Conservation (phyloP, 805 yeast species). For the Candida alai region DNA sequence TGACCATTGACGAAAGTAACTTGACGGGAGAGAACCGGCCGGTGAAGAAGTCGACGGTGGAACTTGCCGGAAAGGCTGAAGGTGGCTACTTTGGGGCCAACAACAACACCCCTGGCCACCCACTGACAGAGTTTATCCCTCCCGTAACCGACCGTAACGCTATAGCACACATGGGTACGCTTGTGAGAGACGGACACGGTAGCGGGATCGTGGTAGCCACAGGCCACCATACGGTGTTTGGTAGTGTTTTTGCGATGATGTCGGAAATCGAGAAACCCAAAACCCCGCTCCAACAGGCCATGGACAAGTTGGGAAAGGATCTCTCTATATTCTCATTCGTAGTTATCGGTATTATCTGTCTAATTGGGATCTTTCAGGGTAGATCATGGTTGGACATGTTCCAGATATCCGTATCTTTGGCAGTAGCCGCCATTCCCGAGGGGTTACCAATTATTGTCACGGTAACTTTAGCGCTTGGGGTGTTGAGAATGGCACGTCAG, state of each 20-base stretch:
- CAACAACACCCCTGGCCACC: not conserved
- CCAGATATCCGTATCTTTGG: conserved; percentile 93
- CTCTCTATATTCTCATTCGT: conserved; percentile 78
- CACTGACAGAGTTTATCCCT: no score
- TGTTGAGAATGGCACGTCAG: conserved; percentile 90
- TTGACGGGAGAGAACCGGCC: conserved; percentile 95
- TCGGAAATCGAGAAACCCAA: conserved; percentile 92
- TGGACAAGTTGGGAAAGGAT: conserved; percentile 95
- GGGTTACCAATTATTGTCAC: conserved; percentile 98
- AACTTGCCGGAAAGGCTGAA: no score
- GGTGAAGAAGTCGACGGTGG: conserved; percentile 52
- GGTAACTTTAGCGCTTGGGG: conserved; percentile 94
- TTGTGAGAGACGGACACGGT: conserved; percentile 95
- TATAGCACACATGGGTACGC: conserved; percentile 95
- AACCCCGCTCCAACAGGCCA: conserved; percentile 91
- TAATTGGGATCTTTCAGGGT: conserved; percentile 88
- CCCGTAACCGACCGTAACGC: conserved; percentile 68
- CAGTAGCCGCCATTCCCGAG: conserved; percentile 99
- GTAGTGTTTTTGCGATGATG: conserved; percentile 94
- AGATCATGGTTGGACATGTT: conserved; percentile 97
- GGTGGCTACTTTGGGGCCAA: no score
- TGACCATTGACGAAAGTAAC: conserved; percentile 88
- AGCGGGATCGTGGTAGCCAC: conserved; percentile 91
- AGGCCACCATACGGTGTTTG: conserved; percentile 86
- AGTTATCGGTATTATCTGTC: conserved; percentile 86